These are phyloP conservation scores for Anaeramoeba ignava DNA, from an alignment of 78 protist genomes.

Conservation along the genomic window DNA sequence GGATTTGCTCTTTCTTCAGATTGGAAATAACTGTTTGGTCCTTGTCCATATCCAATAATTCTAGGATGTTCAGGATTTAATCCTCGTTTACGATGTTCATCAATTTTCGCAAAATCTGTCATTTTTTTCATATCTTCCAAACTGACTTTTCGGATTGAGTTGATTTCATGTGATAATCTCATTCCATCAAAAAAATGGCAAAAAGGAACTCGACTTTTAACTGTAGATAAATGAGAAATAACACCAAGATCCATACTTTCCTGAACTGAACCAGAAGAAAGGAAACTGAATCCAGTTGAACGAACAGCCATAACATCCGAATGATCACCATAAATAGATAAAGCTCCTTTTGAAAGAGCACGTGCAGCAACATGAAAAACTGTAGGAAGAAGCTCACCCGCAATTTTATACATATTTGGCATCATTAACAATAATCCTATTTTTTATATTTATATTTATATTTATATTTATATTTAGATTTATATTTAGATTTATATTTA, in stretches of 20 bases:
- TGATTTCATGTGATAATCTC: conserved; percentile 38
- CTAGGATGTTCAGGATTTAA: conserved; percentile 38
- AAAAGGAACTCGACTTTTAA: conserved; percentile 36
- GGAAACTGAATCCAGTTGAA: conserved; percentile 29
- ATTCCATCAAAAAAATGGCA: conserved; percentile 58
- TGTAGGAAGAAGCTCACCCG: conserved; percentile 45
- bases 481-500: too few species aligned
- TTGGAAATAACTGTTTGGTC: conserved; percentile 36
- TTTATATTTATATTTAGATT: too few species aligned
- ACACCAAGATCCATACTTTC: conserved; percentile 40
- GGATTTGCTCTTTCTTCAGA: conserved; percentile 23
- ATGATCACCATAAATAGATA: conserved; percentile 53
- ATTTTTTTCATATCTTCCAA: conserved; percentile 19
- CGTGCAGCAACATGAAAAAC: conserved; percentile 48
- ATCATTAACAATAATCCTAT: conserved; percentile 62
- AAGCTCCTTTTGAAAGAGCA: conserved; percentile 34
- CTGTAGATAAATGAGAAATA: conserved; percentile 31
- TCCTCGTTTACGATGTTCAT: conserved; percentile 27
- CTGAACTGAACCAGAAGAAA: conserved; percentile 33
- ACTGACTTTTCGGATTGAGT: conserved; percentile 18
- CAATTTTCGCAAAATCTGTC: conserved; percentile 7
- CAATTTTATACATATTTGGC: conserved; percentile 59
- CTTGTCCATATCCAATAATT: conserved; percentile 28
- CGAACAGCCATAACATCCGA: conserved; percentile 46
- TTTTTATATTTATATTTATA: too few species aligned